Percentiles rank a stretch among this genome's conserved stretches.
These are phyloP conservation scores for Blechomonas ayalai DNA, from an alignment of 208 protist genomes.

Conservation along the genomic window DNA sequence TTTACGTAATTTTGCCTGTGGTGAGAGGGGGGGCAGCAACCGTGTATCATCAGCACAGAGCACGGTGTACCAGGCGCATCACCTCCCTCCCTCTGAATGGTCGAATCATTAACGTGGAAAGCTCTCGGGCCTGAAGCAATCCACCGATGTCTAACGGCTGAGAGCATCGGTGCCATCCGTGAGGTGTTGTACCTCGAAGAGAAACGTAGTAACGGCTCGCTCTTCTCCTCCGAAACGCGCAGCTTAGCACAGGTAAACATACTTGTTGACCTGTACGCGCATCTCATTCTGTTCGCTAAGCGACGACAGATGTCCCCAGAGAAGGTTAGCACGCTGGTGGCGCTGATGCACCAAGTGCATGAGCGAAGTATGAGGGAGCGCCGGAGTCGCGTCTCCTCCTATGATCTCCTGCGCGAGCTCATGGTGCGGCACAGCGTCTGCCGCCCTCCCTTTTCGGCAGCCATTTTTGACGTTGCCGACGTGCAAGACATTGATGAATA, in stretches of 20 bases:
- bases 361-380: conserved; percentile 53
- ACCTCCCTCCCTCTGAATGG: conserved; percentile 12
- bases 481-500: conserved; percentile 86
- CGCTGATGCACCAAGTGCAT: conserved; percentile 62
- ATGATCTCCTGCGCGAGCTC: conserved; percentile 60
- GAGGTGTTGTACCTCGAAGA: conserved; percentile 30
- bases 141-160: conserved; percentile 37
- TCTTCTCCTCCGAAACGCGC: conserved; percentile 12
- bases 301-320: conserved; percentile 43
- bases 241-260: conserved; percentile 44
- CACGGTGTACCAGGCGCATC: too few species aligned
- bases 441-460: conserved; percentile 80
- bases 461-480: conserved; percentile 75
- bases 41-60: too few species aligned
- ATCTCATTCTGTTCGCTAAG: conserved; percentile 77
- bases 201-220: conserved; percentile 8
- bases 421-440: conserved; percentile 79
- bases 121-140: conserved; percentile 39
- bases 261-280: conserved; percentile 71
- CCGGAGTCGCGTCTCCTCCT: conserved; percentile 49
- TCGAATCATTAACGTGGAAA: conserved; percentile 51
- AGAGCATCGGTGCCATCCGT: conserved; percentile 42
- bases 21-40: too few species aligned
- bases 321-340: conserved; percentile 79
- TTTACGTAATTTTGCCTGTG: too few species aligned